phyloP scores from a whole-genome alignment of 2,329 filamentous ascomycete genomes.

The Orbilia ellipsospora region DNA sequence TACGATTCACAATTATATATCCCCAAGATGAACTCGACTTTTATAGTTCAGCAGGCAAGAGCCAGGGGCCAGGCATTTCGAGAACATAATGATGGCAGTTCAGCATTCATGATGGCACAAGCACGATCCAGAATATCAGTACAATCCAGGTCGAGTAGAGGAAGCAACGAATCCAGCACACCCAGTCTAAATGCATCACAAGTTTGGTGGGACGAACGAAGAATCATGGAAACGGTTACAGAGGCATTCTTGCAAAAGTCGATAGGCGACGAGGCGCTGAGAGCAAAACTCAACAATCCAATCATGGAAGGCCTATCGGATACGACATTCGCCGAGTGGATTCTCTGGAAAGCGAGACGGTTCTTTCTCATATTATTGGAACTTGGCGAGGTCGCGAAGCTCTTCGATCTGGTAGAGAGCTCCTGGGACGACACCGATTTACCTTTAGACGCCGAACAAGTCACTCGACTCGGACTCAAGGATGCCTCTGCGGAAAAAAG shows the following conservation, averaged over 20 bases:
- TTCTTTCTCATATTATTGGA: conserved; percentile 78
- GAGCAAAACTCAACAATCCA: conserved; percentile 69
- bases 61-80: conserved; percentile 43
- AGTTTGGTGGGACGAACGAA: conserved; percentile 52
- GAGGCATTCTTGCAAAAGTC: conserved; percentile 40
- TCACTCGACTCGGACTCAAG: conserved; percentile 72
- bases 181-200: conserved; percentile 23
- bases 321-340: conserved; percentile 82
- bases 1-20: conserved; percentile 33
- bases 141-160: conserved; percentile 47
- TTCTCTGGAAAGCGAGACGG: conserved; percentile 74
- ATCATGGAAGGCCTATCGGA: conserved; percentile 76
- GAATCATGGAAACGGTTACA: conserved; percentile 51
- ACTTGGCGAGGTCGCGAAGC: conserved; percentile 76
- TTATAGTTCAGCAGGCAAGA: conserved; percentile 45
- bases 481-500: conserved; percentile 74
- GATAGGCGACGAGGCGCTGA: conserved; percentile 53
- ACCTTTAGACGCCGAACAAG: conserved; percentile 74
- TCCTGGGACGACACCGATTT: conserved; percentile 82
- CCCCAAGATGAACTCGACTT: conserved; percentile 38
- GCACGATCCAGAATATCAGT: conserved; percentile 51
- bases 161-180: conserved; percentile 46
- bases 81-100: conserved; percentile 41
- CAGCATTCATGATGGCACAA: conserved; percentile 47
- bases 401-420: conserved; percentile 79